Base-by-base conservation (phyloP, 331 rosid species). In the Prunus yedoensis region DNA sequence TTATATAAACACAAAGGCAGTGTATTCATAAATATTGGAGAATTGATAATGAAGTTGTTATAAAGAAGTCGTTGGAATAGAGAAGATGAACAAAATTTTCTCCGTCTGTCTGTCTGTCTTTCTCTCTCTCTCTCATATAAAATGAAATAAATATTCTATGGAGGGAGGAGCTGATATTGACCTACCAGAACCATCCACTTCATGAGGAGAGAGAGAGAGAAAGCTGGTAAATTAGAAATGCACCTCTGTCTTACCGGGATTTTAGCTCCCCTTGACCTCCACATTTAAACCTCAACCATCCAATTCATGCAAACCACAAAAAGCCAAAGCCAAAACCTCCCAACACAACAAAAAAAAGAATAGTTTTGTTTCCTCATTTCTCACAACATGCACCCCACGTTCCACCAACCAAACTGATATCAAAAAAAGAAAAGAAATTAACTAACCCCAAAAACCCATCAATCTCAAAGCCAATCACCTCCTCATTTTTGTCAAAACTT, bases 311-410 rank as follows among this genome's bases (percentile, higher is more conserved):
- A 32, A 57, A 11, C 17, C 28, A 67, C 16, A 20, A 70, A 20
- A 54, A 59, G 46, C 54, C 60, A 77, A 81, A 62, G 17, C 45
- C 59, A 76, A 71, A 74, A 61, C 46, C 81, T 66, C 52, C 74
- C 71, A 51, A 74, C 13, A 54, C 49, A 56, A 20, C 52, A 72
- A 23, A 57, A 57, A 25, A 25, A 25, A 64, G 25, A 12, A 38
- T 62, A 78, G 74, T 82, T 78, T 66, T 74, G 2, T 79, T 45
- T 71, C 32, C 43, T 58, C 43, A 9, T 76, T 76, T 85, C 74
- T 77, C 63, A 77, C 84, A 85, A 84, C 87, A 87, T 88, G 96
- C 93, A 92, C 92, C 97, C 90, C 96, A 91, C 92, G 90, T 88
- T 88, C 85, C 67, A 56, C 75, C 65, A 76, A 82, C 70, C 77